Evolutionary conservation across 2,329 filamentous ascomycete species (phyloP).

Genomic region (Talaromyces sp.): DNA sequence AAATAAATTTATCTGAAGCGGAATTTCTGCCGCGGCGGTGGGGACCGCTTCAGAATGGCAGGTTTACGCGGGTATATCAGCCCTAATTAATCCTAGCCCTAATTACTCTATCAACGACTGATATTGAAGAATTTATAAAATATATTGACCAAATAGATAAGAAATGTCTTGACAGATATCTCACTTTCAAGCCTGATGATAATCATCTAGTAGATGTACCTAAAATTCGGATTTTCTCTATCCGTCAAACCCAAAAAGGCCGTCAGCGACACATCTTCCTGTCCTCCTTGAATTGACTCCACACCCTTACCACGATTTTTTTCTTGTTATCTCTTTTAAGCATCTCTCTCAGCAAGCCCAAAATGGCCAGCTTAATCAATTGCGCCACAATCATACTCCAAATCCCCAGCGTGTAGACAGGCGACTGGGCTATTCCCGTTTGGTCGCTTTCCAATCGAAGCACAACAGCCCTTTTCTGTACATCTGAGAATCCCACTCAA

Average conservation of each 20-base stretch:
- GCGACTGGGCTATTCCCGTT: background rate
- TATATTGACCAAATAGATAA: no score
- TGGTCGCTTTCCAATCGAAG: background rate
- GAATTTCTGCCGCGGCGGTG: slow-evolving; percentile 8
- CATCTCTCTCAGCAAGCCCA: background rate
- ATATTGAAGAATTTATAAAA: background rate
- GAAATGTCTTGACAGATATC: background rate
- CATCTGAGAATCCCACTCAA: background rate
- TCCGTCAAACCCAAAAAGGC: background rate
- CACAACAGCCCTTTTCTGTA: background rate
- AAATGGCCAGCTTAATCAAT: background rate
- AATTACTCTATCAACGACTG: background rate
- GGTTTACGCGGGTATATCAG: background rate
- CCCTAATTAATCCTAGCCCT: background rate
- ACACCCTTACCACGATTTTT: background rate
- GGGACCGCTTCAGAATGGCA: background rate
- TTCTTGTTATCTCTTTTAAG: background rate
- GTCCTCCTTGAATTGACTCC: background rate
- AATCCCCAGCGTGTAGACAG: background rate
- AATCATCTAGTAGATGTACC: background rate
- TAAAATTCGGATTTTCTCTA: background rate
- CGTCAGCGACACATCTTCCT: background rate
- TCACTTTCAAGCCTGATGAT: background rate
- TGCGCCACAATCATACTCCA: background rate
- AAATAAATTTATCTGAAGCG: slow-evolving; percentile 13